Base-by-base conservation (phyloP, 495 filamentous ascomycete species). In the Filosporella fistucella region DNA sequence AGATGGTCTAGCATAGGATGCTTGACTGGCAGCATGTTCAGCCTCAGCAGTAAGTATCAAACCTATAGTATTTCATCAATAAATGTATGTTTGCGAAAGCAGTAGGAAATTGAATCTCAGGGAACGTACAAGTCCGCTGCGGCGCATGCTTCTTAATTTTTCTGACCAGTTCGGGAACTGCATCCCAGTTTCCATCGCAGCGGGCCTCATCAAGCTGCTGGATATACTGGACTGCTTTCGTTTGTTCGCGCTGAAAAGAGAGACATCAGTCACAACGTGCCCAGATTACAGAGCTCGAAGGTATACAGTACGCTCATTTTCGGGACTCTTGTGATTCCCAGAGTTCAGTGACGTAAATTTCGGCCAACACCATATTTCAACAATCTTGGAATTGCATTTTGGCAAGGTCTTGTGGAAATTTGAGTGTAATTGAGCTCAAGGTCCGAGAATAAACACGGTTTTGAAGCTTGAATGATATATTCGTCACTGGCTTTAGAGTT, bases 141-240 rank as follows among this genome's bases (percentile, higher is more conserved):
- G 89, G 85, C 50, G 89, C 88, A 77, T 97, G 91, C 60, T 97
- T 96, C 57, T 80, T 85, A 50, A 96, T 78, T 67, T 98, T 97
- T 55, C 89, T 79, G 55, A 87, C 80, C 50, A 95, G 71, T 68
- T 96, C 93, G 23, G 85, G 86, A n/a, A 96, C 76, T 23, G 86
- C 86, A 51, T 86, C 76, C 93, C 93, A 98, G 58, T 78, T 82
- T 23, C 88, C 89, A 59, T 91, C 80, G 61, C 87, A 93, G 48
- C 93, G 85, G 54, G 89, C 88, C 55, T 80, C 77, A 60, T 97
- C 88, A 54, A 98, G 79, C 67, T 78, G 79, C 60, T 75, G 71
- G 55, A 91, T 72, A 65, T 96, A 95, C 58, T 81, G 78, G 50
- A 74, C 76, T 39, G 84, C 89, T 70, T 98, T 98, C 47, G 62